A percentile compares a stretch with the other conserved stretches of the same genome.
Evolutionary conservation across 805 yeast genomes (phyloP).

Genomic region (Metschnikowia bowlesiae): DNA sequence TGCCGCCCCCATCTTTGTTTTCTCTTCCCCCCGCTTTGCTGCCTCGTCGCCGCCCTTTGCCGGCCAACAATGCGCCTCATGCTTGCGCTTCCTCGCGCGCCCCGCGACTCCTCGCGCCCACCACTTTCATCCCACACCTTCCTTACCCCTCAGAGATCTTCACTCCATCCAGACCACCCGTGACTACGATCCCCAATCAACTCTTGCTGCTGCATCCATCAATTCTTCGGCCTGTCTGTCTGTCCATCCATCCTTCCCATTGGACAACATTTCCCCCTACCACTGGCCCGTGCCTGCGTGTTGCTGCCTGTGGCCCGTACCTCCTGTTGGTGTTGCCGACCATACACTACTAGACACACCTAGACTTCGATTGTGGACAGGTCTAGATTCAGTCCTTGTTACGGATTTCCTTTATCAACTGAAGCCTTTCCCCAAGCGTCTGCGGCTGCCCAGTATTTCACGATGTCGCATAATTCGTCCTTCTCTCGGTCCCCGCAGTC

Average conservation of each 20-base stretch:
- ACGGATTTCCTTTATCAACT: background rate
- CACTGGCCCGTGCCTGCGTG: no score
- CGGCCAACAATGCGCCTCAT: background rate
- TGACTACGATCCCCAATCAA: background rate
- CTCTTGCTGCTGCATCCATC: background rate
- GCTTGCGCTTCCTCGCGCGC: background rate
- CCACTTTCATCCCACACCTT: background rate
- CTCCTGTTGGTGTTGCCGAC: no score
- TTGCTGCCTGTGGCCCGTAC: no score
- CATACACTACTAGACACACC: no score
- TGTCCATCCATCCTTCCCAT: no score
- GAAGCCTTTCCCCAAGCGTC: background rate
- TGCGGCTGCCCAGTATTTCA: background rate
- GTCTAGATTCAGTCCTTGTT: background rate
- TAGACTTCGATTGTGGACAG: background rate
- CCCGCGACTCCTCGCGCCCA: background rate
- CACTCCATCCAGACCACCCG: background rate
- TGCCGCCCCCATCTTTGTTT: background rate
- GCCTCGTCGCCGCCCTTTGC: background rate
- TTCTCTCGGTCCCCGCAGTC: constrained; percentile 18
- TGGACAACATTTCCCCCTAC: no score
- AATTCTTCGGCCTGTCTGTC: no score
- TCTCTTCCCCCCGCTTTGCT: background rate
- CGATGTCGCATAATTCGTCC: constrained; percentile 19
- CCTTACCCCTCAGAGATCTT: background rate